phyloP scores from a whole-genome alignment of 2,329 filamentous ascomycete species.

The Juglanconis oblonga region DNA sequence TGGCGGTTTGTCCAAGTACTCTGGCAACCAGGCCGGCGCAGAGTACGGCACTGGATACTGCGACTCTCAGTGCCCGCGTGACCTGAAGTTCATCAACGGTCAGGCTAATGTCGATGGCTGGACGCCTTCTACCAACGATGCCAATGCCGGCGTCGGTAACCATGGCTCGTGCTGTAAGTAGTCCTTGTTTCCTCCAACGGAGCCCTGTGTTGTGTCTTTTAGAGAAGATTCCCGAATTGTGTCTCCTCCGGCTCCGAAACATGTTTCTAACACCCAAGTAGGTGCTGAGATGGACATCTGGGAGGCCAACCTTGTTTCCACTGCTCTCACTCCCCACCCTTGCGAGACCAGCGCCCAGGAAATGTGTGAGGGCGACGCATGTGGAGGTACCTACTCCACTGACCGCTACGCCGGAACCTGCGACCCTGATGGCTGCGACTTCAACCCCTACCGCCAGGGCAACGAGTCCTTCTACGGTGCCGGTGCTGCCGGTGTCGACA shows the following conservation, averaged over 20 bases:
- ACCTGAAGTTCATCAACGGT: slow-evolving; percentile 59
- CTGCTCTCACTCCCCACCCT: slow-evolving; percentile 52
- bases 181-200: too few species aligned
- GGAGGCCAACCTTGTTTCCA: slow-evolving; percentile 27
- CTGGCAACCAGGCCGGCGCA: slow-evolving; percentile 50
- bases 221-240: too few species aligned
- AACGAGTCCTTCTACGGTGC: slow-evolving; percentile 58
- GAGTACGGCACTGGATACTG: slow-evolving; percentile 61
- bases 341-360: slow-evolving; percentile 48
- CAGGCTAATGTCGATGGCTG: slow-evolving; percentile 44
- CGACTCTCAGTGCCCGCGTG: slow-evolving; percentile 51
- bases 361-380: slow-evolving; percentile 44
- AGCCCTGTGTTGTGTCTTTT: too few species aligned
- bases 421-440: slow-evolving; percentile 65
- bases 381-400: slow-evolving; percentile 45
- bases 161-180: slow-evolving; percentile 50
- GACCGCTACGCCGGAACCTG: slow-evolving; percentile 58
- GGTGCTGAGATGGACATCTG: slow-evolving; percentile 54
- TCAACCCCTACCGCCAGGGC: slow-evolving; percentile 65
- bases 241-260: too few species aligned
- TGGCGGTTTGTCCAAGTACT: slow-evolving; percentile 49
- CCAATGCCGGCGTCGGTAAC: slow-evolving; percentile 42
- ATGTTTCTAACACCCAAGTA: too few species aligned
- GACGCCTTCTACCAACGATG: slow-evolving; percentile 43
- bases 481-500: slow-evolving; percentile 51